A percentile compares a stretch with the other conserved stretches of the same genome.
Conservation (phyloP, 352 stramenopile genomes). For the Phytophthora multivora region DNA sequence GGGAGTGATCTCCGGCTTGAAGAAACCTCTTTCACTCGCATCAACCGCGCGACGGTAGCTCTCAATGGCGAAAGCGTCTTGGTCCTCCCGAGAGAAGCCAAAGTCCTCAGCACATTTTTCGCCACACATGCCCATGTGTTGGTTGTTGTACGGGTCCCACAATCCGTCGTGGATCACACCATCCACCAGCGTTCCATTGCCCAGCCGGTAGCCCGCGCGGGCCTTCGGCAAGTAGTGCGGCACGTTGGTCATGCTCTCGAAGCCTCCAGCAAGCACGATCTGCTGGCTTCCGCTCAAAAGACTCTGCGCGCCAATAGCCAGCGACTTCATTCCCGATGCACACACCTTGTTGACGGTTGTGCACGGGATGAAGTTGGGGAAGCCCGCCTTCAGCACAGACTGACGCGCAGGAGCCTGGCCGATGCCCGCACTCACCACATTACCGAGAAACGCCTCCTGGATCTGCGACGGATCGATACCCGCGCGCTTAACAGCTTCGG, state of each 20-base stretch:
- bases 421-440: conserved; percentile 96
- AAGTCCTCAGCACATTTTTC: conserved; percentile 95
- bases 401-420: conserved; percentile 97
- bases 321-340: conserved; percentile 93
- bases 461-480: conserved; percentile 82
- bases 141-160: conserved; percentile 98
- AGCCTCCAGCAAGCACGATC: conserved; percentile 93
- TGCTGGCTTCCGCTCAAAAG: conserved; percentile 88
- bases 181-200: conserved; percentile 90
- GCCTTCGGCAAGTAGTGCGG: conserved; percentile 96
- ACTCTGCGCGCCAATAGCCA: conserved; percentile 87
- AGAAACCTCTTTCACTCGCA: conserved; percentile 87
- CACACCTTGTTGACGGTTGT: conserved; percentile 99
- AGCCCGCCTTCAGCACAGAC: conserved; percentile 90
- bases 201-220: conserved; percentile 91
- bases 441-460: conserved; percentile 97
- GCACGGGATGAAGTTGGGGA: conserved; percentile 93
- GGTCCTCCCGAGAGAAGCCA: conserved; percentile 92
- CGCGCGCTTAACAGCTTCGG: conserved; percentile 75
- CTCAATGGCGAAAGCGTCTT: conserved; percentile 95
- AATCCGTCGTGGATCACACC: conserved; percentile 96
- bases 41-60: conserved; percentile 88
- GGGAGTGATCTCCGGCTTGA: conserved; percentile 90
- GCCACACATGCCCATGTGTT: conserved; percentile 95
- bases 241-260: conserved; percentile 98